phyloP scores from a whole-genome alignment of 352 stramenopile species.

The Plasmopara viticola region DNA sequence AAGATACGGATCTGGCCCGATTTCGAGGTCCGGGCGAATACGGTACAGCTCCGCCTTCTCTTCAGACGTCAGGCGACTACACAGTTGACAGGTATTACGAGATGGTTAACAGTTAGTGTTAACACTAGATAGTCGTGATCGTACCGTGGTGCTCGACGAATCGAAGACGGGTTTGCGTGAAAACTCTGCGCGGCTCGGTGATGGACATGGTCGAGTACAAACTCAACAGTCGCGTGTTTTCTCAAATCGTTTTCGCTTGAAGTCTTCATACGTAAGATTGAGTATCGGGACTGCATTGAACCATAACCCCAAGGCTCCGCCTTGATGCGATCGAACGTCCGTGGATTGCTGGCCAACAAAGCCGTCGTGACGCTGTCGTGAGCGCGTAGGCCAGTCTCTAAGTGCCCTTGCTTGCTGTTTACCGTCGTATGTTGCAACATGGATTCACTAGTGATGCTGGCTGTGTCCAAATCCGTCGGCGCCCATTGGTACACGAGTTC shows the following conservation, averaged over 20 bases:
- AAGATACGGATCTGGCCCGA: conserved; percentile 50
- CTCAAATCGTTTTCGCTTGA: conserved; percentile 25
- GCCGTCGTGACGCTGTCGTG: conserved; percentile 21
- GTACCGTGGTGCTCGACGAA: conserved; percentile 42
- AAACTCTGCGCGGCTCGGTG: conserved; percentile 26
- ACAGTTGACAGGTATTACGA: background rate
- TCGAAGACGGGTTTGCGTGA: conserved; percentile 35
- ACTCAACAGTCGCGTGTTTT: conserved; percentile 72
- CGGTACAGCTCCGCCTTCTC: conserved; percentile 82
- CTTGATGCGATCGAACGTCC: conserved; percentile 6
- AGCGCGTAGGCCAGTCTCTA: conserved; percentile 12
- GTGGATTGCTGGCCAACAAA: conserved; percentile 10
- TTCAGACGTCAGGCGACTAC: conserved; percentile 62
- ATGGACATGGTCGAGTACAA: conserved; percentile 45
- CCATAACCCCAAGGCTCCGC: conserved; percentile 23
- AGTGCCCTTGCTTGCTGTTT: conserved; percentile 14
- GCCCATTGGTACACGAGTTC: conserved; percentile 29
- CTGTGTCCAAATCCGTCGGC: conserved; percentile 4
- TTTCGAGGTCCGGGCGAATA: conserved; percentile 75
- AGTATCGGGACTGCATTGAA: conserved; percentile 33
- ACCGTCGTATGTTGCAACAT: conserved; percentile 17
- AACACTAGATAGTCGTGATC: background rate
- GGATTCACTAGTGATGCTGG: conserved; percentile 17
- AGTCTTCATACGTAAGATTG: conserved; percentile 54
- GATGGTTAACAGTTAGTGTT: conserved; percentile 9